A percentile compares a stretch with the other conserved stretches of the same genome.
These are phyloP conservation scores for Malassezia vespertilionis DNA, from an alignment of 1,284 basidiomycete genomes.

Conservation along the genomic window DNA sequence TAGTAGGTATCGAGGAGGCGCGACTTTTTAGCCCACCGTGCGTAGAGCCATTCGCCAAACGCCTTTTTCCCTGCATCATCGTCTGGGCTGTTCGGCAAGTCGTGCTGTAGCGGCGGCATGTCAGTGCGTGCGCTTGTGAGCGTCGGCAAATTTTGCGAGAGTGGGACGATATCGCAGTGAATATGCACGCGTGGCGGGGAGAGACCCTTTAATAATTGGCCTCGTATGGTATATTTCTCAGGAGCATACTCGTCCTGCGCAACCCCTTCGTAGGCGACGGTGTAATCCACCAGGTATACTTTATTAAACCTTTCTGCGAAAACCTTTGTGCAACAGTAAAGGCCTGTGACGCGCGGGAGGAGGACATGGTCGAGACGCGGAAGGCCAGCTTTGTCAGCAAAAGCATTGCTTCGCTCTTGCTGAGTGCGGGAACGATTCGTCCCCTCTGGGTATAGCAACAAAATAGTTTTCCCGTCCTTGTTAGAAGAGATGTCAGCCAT, in stretches of 20 bases:
- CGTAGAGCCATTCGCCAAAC: constrained; percentile 1
- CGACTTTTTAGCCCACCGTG: neutral
- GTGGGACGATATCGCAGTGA: constrained; percentile 2
- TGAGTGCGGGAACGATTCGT: neutral
- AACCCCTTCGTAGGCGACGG: constrained; percentile 1
- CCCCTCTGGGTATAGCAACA: constrained; percentile 3
- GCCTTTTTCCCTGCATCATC: neutral
- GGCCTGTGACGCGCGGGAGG: neutral
- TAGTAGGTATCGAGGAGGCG: neutral
- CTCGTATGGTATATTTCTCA: neutral
- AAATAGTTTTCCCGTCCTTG: neutral
- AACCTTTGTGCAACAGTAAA: neutral
- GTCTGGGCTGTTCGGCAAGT: neutral
- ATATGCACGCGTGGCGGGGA: neutral
- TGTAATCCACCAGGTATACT: neutral
- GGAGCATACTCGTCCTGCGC: neutral
- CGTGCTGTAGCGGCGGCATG: neutral
- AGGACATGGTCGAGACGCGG: neutral
- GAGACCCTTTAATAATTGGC: neutral
- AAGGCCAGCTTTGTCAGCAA: neutral
- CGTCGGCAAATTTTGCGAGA: neutral
- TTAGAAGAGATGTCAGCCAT: neutral
- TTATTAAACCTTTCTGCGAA: neutral
- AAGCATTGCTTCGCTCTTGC: neutral
- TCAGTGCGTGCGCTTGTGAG: neutral